Percentiles rank a stretch among this genome's conserved stretches.
phyloP scores from a whole-genome alignment of 257 asterid species.

The Perilla frutescens region DNA sequence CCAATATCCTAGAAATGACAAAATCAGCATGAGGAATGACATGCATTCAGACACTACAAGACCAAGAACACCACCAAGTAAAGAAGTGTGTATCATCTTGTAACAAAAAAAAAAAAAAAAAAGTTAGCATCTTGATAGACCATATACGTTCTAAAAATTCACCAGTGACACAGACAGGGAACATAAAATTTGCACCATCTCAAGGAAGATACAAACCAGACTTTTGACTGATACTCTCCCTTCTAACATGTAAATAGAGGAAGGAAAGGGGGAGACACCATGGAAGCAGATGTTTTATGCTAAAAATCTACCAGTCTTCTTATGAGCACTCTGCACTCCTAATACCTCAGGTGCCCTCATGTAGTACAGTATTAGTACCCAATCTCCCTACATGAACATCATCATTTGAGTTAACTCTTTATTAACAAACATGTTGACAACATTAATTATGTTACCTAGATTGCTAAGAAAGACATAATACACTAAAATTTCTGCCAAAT shows the following conservation, averaged over 20 bases:
- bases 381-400: not conserved
- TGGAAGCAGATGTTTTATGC: not conserved
- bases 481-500: not conserved
- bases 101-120: not conserved
- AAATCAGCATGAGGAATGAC: slow-evolving; percentile 27
- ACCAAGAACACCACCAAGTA: slow-evolving; percentile 15
- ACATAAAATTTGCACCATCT: slow-evolving; percentile 21
- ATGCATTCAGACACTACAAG: slow-evolving; percentile 14
- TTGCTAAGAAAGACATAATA: slow-evolving; percentile 1
- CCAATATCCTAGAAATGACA: slow-evolving; percentile 77
- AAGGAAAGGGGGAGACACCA: not conserved
- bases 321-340: not conserved
- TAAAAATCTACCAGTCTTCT: not conserved
- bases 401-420: slow-evolving; percentile 5
- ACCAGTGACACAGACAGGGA: slow-evolving; percentile 7
- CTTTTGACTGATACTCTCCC: not conserved
- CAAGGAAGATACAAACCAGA: slow-evolving; percentile 4
- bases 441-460: not conserved
- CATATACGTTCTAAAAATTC: not conserved
- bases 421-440: slow-evolving; percentile 2
- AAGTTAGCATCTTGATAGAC: slow-evolving; percentile 11
- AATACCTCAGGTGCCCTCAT: slow-evolving; percentile 8
- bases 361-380: not conserved
- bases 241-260: not conserved
- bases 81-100: slow-evolving; percentile 2